Conservation (phyloP, 208 protist genomes). For the Leptomonas pyrrhocoris region DNA sequence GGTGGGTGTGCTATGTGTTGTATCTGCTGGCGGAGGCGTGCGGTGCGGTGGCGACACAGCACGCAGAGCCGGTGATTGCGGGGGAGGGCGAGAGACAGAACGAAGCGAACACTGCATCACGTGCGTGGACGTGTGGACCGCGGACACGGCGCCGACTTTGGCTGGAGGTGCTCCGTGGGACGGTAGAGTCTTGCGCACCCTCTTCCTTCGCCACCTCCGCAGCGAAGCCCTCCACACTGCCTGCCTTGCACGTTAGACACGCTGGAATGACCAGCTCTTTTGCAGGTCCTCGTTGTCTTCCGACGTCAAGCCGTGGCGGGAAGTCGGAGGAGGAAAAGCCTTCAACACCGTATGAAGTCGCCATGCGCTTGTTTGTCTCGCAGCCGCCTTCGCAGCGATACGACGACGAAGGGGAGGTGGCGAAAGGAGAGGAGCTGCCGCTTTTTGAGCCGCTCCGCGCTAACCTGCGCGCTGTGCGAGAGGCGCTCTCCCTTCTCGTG, state of each 20-base stretch:
- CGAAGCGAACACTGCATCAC: neutral
- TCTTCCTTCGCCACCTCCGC: neutral
- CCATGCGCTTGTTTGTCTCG: slow-evolving; percentile 15
- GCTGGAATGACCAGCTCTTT: neutral
- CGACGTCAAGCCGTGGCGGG: neutral
- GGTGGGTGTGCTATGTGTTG: slow-evolving; percentile 35
- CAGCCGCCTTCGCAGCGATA: neutral
- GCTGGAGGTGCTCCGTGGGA: slow-evolving; percentile 30
- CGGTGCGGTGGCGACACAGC: slow-evolving; percentile 33
- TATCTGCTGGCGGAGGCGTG: slow-evolving; percentile 39
- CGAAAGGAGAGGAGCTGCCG: neutral
- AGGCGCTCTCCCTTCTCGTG: slow-evolving; percentile 22
- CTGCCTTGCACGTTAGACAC: slow-evolving; percentile 41
- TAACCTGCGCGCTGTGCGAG: slow-evolving; percentile 23
- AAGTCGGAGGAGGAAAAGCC: neutral
- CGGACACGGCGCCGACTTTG: slow-evolving; percentile 42
- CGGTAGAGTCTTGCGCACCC: slow-evolving; percentile 6
- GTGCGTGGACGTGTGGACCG: slow-evolving; percentile 13
- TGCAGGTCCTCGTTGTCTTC: neutral
- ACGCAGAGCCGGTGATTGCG: slow-evolving; percentile 31
- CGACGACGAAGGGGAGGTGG: neutral
- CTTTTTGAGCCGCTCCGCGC: slow-evolving; percentile 28
- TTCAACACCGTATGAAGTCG: neutral
- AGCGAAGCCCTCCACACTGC: neutral
- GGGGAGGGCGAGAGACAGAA: neutral